Conservation (phyloP, 176 grass and related monocot species). For the Thinopyrum elongatum region DNA sequence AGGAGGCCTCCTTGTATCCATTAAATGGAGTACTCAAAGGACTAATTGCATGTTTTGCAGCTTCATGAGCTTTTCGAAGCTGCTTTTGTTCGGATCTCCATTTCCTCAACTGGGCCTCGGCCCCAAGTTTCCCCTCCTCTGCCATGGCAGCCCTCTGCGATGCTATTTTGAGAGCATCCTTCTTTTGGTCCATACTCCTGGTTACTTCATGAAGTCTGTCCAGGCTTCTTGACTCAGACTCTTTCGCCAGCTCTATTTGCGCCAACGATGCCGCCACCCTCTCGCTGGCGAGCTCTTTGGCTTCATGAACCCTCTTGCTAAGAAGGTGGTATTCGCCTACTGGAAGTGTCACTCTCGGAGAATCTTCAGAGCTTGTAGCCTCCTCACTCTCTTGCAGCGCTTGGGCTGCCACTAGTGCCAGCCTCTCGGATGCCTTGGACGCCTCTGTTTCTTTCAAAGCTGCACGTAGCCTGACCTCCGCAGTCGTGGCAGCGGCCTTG, state of each 20-base stretch:
- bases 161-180: slow-evolving; percentile 49
- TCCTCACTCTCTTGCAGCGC: slow-evolving; percentile 78
- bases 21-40: slow-evolving; percentile 36
- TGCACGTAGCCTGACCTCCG: slow-evolving; percentile 58
- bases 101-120: slow-evolving; percentile 83
- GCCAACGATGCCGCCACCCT: slow-evolving; percentile 54
- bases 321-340: slow-evolving; percentile 64
- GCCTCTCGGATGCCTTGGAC: slow-evolving; percentile 63
- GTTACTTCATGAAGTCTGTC: slow-evolving; percentile 55
- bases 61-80: slow-evolving; percentile 56
- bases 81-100: slow-evolving; percentile 80
- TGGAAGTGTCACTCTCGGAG: slow-evolving; percentile 62
- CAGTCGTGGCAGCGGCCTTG: slow-evolving; percentile 62
- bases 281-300: slow-evolving; percentile 63
- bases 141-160: slow-evolving; percentile 65
- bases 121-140: slow-evolving; percentile 84
- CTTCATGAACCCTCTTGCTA: slow-evolving; percentile 78
- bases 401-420: slow-evolving; percentile 68
- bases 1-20: slow-evolving; percentile 33
- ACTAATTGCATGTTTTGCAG: slow-evolving; percentile 44
- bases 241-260: slow-evolving; percentile 66
- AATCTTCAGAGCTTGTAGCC: slow-evolving; percentile 47
- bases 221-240: slow-evolving; percentile 56
- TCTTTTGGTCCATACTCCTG: slow-evolving; percentile 47
- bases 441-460: slow-evolving; percentile 90